Conservation (phyloP, 192 early-diverging fungal species). For the Gamsiella multidivaricata region DNA sequence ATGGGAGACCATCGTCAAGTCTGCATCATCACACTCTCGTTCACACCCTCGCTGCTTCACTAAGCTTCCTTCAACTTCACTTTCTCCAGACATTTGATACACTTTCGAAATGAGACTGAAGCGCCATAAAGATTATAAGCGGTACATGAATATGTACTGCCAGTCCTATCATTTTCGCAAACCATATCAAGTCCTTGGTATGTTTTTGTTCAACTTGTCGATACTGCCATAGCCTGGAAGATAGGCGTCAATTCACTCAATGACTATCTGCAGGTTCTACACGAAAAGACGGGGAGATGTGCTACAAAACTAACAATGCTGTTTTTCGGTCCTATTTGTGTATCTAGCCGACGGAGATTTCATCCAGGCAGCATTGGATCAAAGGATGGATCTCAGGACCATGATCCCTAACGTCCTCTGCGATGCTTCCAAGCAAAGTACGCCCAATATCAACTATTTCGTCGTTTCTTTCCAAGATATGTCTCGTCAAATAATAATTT, state of each 20-base stretch:
- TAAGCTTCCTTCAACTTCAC: too few relatives aligned
- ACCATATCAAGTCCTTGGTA: constrained; percentile 92
- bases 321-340: not conserved
- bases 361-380: constrained; percentile 70
- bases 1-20: too few relatives aligned
- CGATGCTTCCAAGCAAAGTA: constrained; percentile 76
- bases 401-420: constrained; percentile 72
- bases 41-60: too few relatives aligned
- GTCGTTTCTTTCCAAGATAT: not conserved
- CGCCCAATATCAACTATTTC: not conserved
- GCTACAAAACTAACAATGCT: too few relatives aligned
- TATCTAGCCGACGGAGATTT: constrained; percentile 85
- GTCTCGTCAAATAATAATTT: not conserved
- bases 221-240: too few relatives aligned
- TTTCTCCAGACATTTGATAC: too few relatives aligned
- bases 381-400: constrained; percentile 72
- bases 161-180: constrained; percentile 86
- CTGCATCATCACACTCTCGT: too few relatives aligned
- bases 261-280: not conserved
- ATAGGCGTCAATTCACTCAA: too few relatives aligned
- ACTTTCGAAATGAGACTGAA: constrained; percentile 80
- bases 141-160: constrained; percentile 84
- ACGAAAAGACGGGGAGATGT: too few relatives aligned
- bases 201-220: constrained; percentile 8
- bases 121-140: constrained; percentile 82